Evolutionary conservation across 495 filamentous ascomycete species (phyloP), one percentile per base, ranked within the genome.

Genomic region (Penicillium paxilli): DNA sequence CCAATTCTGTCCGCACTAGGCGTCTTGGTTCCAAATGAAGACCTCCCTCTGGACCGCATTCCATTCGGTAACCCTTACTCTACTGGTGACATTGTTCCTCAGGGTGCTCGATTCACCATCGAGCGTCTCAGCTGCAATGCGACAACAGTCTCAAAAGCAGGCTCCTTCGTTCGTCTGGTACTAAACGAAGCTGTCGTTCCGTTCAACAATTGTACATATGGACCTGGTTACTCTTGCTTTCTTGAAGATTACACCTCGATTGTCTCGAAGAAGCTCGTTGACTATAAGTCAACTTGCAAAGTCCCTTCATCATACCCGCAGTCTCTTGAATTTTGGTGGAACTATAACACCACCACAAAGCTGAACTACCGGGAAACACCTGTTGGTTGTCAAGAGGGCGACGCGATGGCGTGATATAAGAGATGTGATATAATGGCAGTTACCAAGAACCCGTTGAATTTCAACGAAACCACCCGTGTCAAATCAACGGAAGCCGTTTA

Each of bases 71-170:
- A 73, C 45, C 69, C 64, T n/a, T 83, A 71, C 69, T 66, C 68
- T 23, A 80, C 71, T 17, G 76, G 70, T 4, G 72, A 81, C 57
- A 68, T 82, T n/a, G 69, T 75, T 7, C 81, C 80, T 12, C 79
- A 79, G 75, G 75, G 78, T 40, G 81, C 78, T 19, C 69, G 62
- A 14, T 48, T 68, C n/a, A 85, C 61, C 21, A 80, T 70, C 30
- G 38, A 84, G 76, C 20, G 70, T 62, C 51, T 85, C 63, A 46
- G 68, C 74, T 30, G 67, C 57, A 33, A 74, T 63, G 37, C 71
- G 67, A 57, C 74, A 62, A 51, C 75, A 67, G 4, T 57, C 21
- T 52, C 57, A 0, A 17, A 52, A 14, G 52, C 40, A 7, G 63
- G 62, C 2, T 38, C 37, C 42, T 68, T 57, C 21, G 62, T 68